Evolutionary conservation across 176 grass and related monocot species (phyloP), one percentile per base, ranked within the genome.

Genomic region (Saccharum spontaneum): DNA sequence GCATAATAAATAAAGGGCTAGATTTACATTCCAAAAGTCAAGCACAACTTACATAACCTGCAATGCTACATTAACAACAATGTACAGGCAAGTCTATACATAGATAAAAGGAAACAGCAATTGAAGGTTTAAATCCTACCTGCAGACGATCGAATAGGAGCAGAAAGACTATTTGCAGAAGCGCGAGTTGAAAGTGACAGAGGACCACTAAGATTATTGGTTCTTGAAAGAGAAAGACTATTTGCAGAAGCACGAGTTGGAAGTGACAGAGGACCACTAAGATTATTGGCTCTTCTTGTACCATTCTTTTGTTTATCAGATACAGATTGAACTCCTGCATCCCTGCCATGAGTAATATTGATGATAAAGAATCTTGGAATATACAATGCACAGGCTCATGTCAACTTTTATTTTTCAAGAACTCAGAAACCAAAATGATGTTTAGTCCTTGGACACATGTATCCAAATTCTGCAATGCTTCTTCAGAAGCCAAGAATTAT

Each of bases 131-230:
- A 59, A 46, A 78, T 78, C 44, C 34, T 86, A 98, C 96, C 96
- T 92, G 83, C 87, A 83, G 96, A 94, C 78, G 96, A 98, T 11
- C 96, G 87, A 82, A 98, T 92, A 77, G 96, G 93, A 72, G 96
- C 96, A 77, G 96, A 98, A 69, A 98, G 67, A 88, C 96, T 98
- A 81, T 98, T 98, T 87, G 96, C 96, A 85, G 96, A 98, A 72
- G 96, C 96, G 81, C 93, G 93, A 89, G 88, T 98, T 81, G 96
- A 88, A 90, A 98, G 96, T 86, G 92, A 90, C 38, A 98, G 83
- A 52, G 96, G 96, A 76, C 96, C 96, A 54, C 89, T 98, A 24
- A 98, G 92, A 90, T 94, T 95, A 83, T 90, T 78, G 31, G 60
- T 76, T 92, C 79, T 91, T 63, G 59, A 62, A 62, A 50, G 46